Evolutionary conservation across 2,329 filamentous ascomycete genomes (phyloP).

Genomic region (Pseudogymnoascus sp.): DNA sequence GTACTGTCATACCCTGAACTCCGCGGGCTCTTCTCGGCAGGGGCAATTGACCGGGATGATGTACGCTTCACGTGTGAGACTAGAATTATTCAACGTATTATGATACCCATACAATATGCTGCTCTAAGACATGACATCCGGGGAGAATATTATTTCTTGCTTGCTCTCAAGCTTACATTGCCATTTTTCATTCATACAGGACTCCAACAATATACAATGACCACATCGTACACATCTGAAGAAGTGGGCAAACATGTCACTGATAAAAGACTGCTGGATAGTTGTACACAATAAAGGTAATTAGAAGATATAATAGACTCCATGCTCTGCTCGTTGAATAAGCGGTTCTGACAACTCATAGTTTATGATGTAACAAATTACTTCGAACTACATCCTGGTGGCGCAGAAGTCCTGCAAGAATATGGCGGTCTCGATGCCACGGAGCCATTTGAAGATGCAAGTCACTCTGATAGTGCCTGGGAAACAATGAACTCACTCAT

Average conservation of each 20-base stretch:
- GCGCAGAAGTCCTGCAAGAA: background rate
- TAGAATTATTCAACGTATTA: background rate
- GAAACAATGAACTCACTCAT: background rate
- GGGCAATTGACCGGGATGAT: background rate
- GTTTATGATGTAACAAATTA: background rate
- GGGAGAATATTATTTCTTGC: background rate
- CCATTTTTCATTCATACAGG: background rate
- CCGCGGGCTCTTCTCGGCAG: background rate
- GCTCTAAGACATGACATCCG: background rate
- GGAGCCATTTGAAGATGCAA: background rate
- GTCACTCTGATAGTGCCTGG: background rate
- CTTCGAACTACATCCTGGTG: background rate
- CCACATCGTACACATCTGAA: background rate
- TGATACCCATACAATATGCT: background rate
- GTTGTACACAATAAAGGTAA: background rate
- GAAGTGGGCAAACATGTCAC: background rate
- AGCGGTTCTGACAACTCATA: background rate
- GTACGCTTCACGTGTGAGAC: background rate
- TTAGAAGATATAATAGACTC: background rate
- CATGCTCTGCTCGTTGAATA: background rate
- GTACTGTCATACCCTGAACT: background rate
- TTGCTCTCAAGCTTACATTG: background rate
- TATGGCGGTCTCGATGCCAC: background rate
- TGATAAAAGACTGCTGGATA: background rate
- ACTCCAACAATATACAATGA: background rate